A percentile compares a stretch with the other conserved stretches of the same genome.
phyloP scores from a whole-genome alignment of 805 yeast genomes.

The Metschnikowia reukaufii region DNA sequence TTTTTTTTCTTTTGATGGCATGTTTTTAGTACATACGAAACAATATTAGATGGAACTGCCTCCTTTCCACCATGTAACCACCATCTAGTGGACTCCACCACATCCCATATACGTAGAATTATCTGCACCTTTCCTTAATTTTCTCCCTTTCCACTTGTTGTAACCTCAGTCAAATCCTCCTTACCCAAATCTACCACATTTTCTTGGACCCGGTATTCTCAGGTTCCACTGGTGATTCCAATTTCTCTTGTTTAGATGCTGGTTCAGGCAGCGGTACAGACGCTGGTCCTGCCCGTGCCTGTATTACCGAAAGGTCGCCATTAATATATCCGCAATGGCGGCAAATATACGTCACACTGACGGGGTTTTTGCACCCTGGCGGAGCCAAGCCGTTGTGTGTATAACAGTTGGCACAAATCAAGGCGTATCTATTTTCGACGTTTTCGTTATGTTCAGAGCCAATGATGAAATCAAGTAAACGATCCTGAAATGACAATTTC shows the following conservation, averaged over 20 bases:
- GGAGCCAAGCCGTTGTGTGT: constrained; percentile 82
- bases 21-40: too few species aligned
- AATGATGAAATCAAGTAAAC: constrained; percentile 37
- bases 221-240: too few species aligned
- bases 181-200: too few species aligned
- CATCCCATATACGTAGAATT: too few species aligned
- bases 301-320: constrained; percentile 21
- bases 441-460: constrained; percentile 66
- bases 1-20: background rate
- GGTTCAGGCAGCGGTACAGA: background rate
- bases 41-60: too few species aligned
- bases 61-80: too few species aligned
- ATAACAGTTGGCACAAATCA: constrained; percentile 65
- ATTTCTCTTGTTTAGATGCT: too few species aligned
- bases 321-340: constrained; percentile 58
- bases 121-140: too few species aligned
- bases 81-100: too few species aligned
- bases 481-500: constrained; percentile 31
- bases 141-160: too few species aligned
- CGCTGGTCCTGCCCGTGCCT: background rate
- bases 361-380: constrained; percentile 55
- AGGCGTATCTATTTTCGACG: constrained; percentile 61
- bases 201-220: too few species aligned
- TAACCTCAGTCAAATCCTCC: too few species aligned
- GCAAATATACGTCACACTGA: constrained; percentile 55